Evolutionary conservation across 768 basidiomycete genomes (phyloP).

Genomic region (Suillus sp.): DNA sequence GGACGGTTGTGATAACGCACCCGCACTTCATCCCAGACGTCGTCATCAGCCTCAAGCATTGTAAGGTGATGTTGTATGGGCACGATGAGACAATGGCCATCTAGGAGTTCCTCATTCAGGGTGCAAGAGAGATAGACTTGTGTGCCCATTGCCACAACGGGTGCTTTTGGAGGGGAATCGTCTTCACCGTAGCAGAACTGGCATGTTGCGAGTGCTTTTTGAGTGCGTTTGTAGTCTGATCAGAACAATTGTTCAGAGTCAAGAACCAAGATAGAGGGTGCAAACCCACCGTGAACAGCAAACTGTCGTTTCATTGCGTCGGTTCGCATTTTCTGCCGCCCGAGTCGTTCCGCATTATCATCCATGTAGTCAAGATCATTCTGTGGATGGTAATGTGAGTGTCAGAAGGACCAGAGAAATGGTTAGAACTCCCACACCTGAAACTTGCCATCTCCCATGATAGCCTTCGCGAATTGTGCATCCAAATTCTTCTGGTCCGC

Average conservation of each 20-base stretch:
- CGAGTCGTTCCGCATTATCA: conserved; percentile 92
- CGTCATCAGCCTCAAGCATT: conserved; percentile 93
- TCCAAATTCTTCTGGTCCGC: conserved; percentile 92
- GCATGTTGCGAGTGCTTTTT: conserved; percentile 84
- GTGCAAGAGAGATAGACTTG: conserved; percentile 92
- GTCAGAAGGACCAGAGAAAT: background rate
- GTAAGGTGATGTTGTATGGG: conserved; percentile 93
- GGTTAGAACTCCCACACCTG: conserved; percentile 48
- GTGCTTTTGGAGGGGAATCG: conserved; percentile 84
- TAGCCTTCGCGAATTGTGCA: conserved; percentile 83
- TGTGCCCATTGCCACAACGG: conserved; percentile 89
- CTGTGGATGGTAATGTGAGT: conserved; percentile 37
- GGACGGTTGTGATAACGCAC: conserved; percentile 46
- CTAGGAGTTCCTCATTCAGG: conserved; percentile 80
- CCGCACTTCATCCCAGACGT: conserved; percentile 96
- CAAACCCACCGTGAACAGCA: conserved; percentile 80
- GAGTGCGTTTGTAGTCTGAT: conserved; percentile 91
- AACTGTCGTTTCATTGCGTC: conserved; percentile 97
- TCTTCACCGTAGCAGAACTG: conserved; percentile 93
- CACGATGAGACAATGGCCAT: conserved; percentile 93
- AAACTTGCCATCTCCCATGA: conserved; percentile 88
- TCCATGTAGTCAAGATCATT: conserved; percentile 94
- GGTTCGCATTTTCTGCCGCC: conserved; percentile 91
- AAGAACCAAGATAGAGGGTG: conserved; percentile 1
- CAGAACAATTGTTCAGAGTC: background rate